Percentiles rank a stretch among this genome's conserved stretches.
Conservation (phyloP, 768 basidiomycete genomes). For the Russula emetica region DNA sequence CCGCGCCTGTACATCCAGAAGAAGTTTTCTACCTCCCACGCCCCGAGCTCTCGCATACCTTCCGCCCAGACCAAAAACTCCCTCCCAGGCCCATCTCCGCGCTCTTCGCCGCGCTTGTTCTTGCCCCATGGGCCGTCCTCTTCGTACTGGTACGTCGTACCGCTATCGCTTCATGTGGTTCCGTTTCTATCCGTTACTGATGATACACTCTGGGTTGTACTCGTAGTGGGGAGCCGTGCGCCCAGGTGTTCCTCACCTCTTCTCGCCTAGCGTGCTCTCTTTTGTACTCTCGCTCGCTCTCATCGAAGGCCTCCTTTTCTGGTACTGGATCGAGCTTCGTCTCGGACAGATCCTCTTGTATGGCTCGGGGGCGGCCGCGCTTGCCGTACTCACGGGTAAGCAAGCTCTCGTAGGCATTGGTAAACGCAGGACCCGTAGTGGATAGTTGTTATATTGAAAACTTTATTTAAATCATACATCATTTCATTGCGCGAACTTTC, state of each 20-base stretch:
- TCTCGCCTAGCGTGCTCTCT: conserved; percentile 62
- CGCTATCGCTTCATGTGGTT: conserved; percentile 6
- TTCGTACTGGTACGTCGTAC: conserved; percentile 57
- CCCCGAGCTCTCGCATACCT: conserved; percentile 78
- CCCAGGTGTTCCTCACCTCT: conserved; percentile 55
- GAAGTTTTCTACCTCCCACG: conserved; percentile 68
- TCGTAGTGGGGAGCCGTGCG: conserved; percentile 61
- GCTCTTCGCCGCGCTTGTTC: conserved; percentile 55
- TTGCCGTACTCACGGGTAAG: conserved; percentile 68
- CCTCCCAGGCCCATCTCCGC: conserved; percentile 69
- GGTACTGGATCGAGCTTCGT: conserved; percentile 85
- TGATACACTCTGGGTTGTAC: not conserved
- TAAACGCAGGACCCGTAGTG: conserved; percentile 45
- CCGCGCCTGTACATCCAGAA: conserved; percentile 60
- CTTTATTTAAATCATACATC: not conserved
- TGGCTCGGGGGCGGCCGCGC: conserved; percentile 56
- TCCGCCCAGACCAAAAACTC: conserved; percentile 69
- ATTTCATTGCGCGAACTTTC: not conserved
- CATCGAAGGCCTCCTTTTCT: conserved; percentile 77
- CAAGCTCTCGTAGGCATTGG: conserved; percentile 64
- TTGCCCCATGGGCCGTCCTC: conserved; percentile 74
- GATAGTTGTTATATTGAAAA: conserved; percentile 24
- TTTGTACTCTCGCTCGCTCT: conserved; percentile 69
- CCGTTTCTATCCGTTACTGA: conserved; percentile 2
- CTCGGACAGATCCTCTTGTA: conserved; percentile 79